Conservation (phyloP, 1,139 yeast species). For the Suhomyces kunorum region DNA sequence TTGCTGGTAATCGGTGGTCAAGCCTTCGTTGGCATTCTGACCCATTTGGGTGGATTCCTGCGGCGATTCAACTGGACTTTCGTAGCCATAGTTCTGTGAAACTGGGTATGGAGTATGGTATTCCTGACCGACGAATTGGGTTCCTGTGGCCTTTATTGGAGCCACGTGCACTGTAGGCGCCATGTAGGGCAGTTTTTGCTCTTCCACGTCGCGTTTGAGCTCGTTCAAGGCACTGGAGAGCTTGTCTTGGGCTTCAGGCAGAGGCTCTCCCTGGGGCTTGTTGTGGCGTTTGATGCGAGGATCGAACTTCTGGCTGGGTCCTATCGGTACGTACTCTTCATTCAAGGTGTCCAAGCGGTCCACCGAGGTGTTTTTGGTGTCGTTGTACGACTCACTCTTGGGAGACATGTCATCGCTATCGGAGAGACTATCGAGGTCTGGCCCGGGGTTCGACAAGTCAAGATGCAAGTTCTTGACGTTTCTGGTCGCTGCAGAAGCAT, state of each 20-base stretch:
- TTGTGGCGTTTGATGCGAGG: constrained; percentile 10
- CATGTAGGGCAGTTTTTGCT: constrained; percentile 20
- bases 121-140: background rate
- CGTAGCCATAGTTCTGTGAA: background rate
- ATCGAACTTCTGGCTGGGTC: background rate
- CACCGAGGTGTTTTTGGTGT: constrained; percentile 23
- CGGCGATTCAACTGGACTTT: background rate
- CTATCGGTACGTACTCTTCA: background rate
- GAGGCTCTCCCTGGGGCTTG: background rate
- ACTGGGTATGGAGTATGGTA: constrained; percentile 12
- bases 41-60: constrained; percentile 1
- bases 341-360: constrained; percentile 7
- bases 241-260: constrained; percentile 15
- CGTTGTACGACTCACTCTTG: constrained; percentile 17
- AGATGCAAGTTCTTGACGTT: constrained; percentile 37
- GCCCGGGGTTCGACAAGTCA: constrained; percentile 20
- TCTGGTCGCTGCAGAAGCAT: constrained; percentile 16
- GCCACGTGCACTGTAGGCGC: constrained; percentile 1
- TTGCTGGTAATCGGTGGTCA: constrained; percentile 33
- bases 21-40: constrained; percentile 17
- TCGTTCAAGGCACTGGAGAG: constrained; percentile 35
- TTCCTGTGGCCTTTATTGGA: background rate
- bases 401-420: constrained; percentile 17
- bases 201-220: constrained; percentile 33
- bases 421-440: constrained; percentile 10